Percentiles rank a stretch among this genome's conserved stretches.
Evolutionary conservation across 2,329 filamentous ascomycete genomes (phyloP).

Genomic region (Calonectria multiphialidica): DNA sequence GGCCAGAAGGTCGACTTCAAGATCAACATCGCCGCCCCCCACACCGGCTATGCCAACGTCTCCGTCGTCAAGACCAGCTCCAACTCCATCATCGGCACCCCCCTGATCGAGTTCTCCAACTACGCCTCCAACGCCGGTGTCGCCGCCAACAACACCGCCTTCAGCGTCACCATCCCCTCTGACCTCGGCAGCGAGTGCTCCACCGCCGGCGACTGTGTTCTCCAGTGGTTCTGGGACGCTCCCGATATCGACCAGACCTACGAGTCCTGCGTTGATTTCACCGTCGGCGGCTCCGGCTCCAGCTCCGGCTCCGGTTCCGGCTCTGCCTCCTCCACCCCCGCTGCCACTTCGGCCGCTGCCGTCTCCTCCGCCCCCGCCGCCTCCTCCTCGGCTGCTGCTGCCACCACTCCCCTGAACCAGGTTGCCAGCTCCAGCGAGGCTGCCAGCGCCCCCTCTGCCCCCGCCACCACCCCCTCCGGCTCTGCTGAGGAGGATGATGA

Average conservation of each 20-base stretch:
- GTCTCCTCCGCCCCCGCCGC: slow-evolving; percentile 22
- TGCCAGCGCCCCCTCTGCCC: background rate
- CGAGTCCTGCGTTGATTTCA: slow-evolving; percentile 72
- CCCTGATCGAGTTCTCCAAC: slow-evolving; percentile 65
- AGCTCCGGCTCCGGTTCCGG: slow-evolving; percentile 14
- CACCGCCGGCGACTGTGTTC: slow-evolving; percentile 61
- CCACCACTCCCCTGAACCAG: slow-evolving; percentile 17
- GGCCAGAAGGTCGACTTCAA: slow-evolving; percentile 59
- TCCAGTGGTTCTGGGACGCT: slow-evolving; percentile 75
- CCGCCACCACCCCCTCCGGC: slow-evolving; percentile 6
- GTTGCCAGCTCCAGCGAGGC: slow-evolving; percentile 8
- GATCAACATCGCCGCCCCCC: slow-evolving; percentile 56
- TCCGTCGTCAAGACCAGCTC: slow-evolving; percentile 66
- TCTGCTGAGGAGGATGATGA: slow-evolving; percentile 26
- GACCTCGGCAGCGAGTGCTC: slow-evolving; percentile 60
- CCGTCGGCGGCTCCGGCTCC: slow-evolving; percentile 31
- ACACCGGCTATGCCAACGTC: slow-evolving; percentile 65
- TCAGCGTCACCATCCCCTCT: slow-evolving; percentile 66
- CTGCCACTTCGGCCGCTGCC: slow-evolving; percentile 10
- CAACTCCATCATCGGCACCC: slow-evolving; percentile 63
- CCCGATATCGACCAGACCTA: slow-evolving; percentile 69
- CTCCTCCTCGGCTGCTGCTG: slow-evolving; percentile 15
- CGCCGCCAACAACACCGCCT: slow-evolving; percentile 59
- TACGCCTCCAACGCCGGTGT: slow-evolving; percentile 63
- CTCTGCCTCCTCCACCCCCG: slow-evolving; percentile 16